Evolutionary conservation across 345 rosid genomes (phyloP).

Genomic region (Dimocarpus longan): DNA sequence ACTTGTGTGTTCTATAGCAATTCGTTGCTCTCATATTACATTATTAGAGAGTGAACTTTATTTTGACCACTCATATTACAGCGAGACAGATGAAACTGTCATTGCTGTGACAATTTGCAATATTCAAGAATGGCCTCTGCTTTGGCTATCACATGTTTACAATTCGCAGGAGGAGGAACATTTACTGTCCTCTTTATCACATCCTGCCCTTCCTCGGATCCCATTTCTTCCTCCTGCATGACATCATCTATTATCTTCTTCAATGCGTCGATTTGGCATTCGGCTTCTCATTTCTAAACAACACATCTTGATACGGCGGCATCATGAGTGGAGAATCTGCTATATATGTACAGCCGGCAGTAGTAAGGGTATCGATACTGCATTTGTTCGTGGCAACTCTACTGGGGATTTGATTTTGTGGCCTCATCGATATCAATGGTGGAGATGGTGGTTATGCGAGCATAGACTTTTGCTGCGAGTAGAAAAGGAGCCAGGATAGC

Average conservation of each 20-base stretch:
- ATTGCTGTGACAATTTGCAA: neutral
- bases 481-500: neutral
- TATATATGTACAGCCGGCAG: neutral
- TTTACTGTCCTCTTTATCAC: no score
- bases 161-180: no score
- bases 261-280: neutral
- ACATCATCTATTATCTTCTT: neutral
- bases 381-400: neutral
- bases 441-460: neutral
- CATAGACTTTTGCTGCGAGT: neutral
- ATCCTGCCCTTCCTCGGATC: neutral
- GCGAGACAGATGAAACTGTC: neutral
- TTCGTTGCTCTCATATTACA: no score
- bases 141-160: no score
- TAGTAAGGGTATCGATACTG: neutral
- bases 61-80: no score
- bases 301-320: neutral
- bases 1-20: no score
- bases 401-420: neutral
- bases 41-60: no score
- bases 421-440: neutral
- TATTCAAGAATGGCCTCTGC: neutral
- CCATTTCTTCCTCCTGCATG: neutral
- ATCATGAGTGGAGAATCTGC: neutral
- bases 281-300: neutral